These are phyloP conservation scores for Clitopilus passeckerianus DNA, from an alignment of 768 basidiomycete species.

Conservation along the genomic window DNA sequence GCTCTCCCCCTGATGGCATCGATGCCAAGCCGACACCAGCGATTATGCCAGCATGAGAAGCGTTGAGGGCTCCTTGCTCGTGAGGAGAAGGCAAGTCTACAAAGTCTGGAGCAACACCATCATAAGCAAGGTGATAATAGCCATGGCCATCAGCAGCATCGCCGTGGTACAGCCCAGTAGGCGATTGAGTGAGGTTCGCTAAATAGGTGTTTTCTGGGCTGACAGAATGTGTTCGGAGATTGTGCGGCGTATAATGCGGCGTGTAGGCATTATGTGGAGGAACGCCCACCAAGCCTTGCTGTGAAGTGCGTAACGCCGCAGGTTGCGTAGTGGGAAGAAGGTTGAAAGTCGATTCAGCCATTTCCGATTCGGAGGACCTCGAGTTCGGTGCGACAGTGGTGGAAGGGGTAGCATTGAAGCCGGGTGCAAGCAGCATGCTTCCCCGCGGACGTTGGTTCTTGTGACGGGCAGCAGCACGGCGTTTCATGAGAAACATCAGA, in stretches of 20 bases:
- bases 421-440: background rate
- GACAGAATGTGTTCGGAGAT: background rate
- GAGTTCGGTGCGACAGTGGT: background rate
- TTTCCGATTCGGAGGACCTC: background rate
- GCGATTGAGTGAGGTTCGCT: background rate
- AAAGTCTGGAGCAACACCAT: background rate
- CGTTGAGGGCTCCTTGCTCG: background rate
- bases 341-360: slow-evolving; percentile 4
- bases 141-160: background rate
- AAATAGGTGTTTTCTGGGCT: background rate
- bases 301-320: background rate
- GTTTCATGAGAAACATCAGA: slow-evolving; percentile 8
- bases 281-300: background rate
- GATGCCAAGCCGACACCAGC: background rate
- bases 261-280: background rate
- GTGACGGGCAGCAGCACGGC: slow-evolving; percentile 5
- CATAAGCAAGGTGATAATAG: background rate
- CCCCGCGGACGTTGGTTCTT: slow-evolving; percentile 12
- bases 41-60: background rate
- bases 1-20: background rate
- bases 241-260: background rate
- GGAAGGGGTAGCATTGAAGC: background rate
- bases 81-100: slow-evolving; percentile 1
- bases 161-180: background rate
- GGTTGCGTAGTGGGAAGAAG: background rate